A percentile compares a stretch with the other conserved stretches of the same genome.
Conservation (phyloP, 345 rosid species). For the Eutrema yunnanense region DNA sequence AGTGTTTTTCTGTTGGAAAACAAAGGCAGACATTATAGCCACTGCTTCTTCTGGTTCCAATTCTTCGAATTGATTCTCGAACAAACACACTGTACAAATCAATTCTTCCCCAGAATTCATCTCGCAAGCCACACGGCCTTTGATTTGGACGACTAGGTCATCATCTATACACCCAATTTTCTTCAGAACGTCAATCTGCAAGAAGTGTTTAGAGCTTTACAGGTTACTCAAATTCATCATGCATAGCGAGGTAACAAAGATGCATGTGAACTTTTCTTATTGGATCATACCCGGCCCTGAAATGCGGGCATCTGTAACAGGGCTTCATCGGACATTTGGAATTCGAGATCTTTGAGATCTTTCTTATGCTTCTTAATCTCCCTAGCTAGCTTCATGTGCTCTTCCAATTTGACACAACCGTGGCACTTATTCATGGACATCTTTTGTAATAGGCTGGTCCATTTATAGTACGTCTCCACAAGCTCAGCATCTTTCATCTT, state of each 20-base stretch:
- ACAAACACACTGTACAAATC: conserved; percentile 82
- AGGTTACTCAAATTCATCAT: conserved; percentile 8
- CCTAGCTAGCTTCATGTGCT: conserved; percentile 68
- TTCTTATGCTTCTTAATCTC: conserved; percentile 59
- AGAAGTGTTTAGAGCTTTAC: conserved; percentile 6
- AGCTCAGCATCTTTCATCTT: conserved; percentile 62
- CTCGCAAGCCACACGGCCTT: conserved; percentile 98
- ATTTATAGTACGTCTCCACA: conserved; percentile 52
- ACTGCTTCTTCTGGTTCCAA: conserved; percentile 98
- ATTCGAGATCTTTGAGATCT: conserved; percentile 53
- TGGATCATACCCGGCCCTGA: conserved; percentile 75
- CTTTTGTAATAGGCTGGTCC: conserved; percentile 61
- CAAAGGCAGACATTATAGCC: conserved; percentile 96
- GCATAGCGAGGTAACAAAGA: neutral
- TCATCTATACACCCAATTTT: conserved; percentile 81
- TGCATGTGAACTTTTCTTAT: conserved; percentile 5
- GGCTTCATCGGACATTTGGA: conserved; percentile 85
- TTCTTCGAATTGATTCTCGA: conserved; percentile 91
- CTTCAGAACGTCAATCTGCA: conserved; percentile 88
- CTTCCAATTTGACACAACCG: conserved; percentile 77
- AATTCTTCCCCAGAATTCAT: conserved; percentile 99
- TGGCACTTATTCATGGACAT: conserved; percentile 85
- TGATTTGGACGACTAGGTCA: conserved; percentile 89
- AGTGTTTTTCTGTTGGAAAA: conserved; percentile 91
- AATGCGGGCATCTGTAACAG: conserved; percentile 94